Base-by-base conservation (phyloP, 306 rosid genomes). In the Heteromeles arbutifolia region DNA sequence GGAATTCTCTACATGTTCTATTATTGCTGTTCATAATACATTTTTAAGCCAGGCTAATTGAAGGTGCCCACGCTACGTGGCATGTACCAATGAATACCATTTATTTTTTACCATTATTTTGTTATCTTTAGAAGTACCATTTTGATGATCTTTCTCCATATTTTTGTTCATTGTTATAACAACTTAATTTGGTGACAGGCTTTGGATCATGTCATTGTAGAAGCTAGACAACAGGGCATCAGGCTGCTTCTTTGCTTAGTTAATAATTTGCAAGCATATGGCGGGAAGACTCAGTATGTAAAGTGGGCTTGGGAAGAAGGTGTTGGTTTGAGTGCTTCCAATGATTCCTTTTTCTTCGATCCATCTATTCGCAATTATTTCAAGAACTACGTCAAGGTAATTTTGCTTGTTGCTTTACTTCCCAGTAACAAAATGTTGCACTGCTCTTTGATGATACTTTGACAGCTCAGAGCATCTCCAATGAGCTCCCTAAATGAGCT, bases 221-320 rank as follows among this genome's bases (percentile, higher is more conserved):
- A 95, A 89, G 91, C 99, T 66, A 79, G 85, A 80, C 86, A 84
- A 75, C 86, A 88, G 58, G 96, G 97, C 39, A 79, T 95, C 67
- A 87, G 92, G 84, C 87, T 95, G 78, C 97, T 95, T n/a, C 96
- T 92, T 70, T 70, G 97, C 91, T 83, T 95, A 74, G 99, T 95
- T 41, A 89, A 95, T 82, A 92, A 95, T 85, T 87, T 95, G 89
- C 91, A 90, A 74, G 91, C 96, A 45, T 95, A 83, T 77, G 99
- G 99, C 64, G 99, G 99, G 84, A 95, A 95, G 92, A 85, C 92
- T 83, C 93, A 89, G 82, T 95, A 95, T 76, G 99, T 95, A 50
- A 88, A 92, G 80, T 95, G 99, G 99, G 99, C 99, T 52, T 95
- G 97, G 99, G 88, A 90, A 78, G 99, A 95, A 74, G 99, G 99